phyloP scores from a whole-genome alignment of 108 stramenopile species.

The Poteriospumella lacustris region DNA sequence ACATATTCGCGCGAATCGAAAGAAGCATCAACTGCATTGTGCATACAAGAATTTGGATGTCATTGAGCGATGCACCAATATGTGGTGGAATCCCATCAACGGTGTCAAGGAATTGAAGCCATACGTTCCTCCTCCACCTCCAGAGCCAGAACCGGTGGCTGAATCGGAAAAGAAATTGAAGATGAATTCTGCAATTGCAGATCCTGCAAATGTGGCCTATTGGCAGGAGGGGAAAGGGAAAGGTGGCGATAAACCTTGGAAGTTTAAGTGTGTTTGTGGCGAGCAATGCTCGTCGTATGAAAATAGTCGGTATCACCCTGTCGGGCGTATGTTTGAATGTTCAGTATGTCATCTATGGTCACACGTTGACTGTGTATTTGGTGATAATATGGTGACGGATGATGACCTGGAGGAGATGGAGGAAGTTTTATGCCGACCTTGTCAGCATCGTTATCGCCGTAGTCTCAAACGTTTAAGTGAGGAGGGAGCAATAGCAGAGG shows the following conservation, averaged over 20 bases:
- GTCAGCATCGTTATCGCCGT: no score
- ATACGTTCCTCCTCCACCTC: background rate
- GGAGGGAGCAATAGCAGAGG: no score
- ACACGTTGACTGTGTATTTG: background rate
- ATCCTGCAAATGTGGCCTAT: background rate
- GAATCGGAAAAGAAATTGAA: background rate
- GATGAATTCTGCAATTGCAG: background rate
- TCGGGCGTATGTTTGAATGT: background rate
- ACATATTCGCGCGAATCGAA: conserved; percentile 74
- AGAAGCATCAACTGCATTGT: conserved; percentile 75
- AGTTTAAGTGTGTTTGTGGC: background rate
- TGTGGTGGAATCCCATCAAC: conserved; percentile 93
- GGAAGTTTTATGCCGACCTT: background rate
- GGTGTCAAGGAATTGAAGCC: conserved; percentile 1
- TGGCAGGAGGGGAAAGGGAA: background rate
- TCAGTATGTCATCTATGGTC: background rate
- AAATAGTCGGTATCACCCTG: conserved; percentile 5
- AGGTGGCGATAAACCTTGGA: background rate
- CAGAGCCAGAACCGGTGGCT: background rate
- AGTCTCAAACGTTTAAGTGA: no score
- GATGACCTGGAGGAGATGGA: background rate
- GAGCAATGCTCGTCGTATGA: conserved; percentile 14
- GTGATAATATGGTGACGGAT: background rate
- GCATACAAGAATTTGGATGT: conserved; percentile 77
- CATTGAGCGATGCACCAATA: conserved; percentile 78